Conservation (phyloP, 2,329 filamentous ascomycete species). For the Paracamarosporium sp. region DNA sequence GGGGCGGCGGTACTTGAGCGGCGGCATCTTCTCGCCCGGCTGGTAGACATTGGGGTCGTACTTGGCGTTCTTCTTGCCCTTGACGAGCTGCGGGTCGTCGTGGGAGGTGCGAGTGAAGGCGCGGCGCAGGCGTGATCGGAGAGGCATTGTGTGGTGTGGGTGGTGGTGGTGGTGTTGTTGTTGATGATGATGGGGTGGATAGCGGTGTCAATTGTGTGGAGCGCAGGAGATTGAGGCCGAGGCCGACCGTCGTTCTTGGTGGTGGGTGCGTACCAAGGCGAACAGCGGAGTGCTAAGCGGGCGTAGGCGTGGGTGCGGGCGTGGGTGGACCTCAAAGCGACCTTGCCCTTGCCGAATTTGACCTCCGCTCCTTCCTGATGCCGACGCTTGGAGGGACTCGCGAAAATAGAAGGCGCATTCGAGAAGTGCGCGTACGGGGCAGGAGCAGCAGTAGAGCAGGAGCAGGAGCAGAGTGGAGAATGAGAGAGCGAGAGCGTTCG, state of each 20-base stretch:
- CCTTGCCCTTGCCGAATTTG: constrained; percentile 3
- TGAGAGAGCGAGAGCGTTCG: background rate
- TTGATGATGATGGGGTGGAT: background rate
- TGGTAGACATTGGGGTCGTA: constrained; percentile 55
- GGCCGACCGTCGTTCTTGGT: background rate
- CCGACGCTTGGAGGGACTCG: background rate
- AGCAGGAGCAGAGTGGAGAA: background rate
- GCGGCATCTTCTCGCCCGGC: constrained; percentile 59
- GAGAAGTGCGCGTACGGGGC: background rate
- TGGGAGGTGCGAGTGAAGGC: constrained; percentile 48
- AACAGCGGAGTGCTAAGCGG: constrained; percentile 10
- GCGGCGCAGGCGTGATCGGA: constrained; percentile 55
- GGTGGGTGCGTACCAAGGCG: constrained; percentile 3
- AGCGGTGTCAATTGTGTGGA: constrained; percentile 1
- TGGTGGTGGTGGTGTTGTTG: background rate
- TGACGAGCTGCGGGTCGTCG: constrained; percentile 31
- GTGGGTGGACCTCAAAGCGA: constrained; percentile 3
- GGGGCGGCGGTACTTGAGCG: constrained; percentile 57
- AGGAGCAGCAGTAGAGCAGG: background rate
- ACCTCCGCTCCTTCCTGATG: background rate
- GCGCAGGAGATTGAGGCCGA: constrained; percentile 8
- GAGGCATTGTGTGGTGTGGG: constrained; percentile 16
- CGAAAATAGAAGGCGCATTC: background rate
- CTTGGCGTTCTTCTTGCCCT: constrained; percentile 35
- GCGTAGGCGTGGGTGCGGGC: background rate